Conservation (phyloP, 83 land plant species). For the Larix sibirica region DNA sequence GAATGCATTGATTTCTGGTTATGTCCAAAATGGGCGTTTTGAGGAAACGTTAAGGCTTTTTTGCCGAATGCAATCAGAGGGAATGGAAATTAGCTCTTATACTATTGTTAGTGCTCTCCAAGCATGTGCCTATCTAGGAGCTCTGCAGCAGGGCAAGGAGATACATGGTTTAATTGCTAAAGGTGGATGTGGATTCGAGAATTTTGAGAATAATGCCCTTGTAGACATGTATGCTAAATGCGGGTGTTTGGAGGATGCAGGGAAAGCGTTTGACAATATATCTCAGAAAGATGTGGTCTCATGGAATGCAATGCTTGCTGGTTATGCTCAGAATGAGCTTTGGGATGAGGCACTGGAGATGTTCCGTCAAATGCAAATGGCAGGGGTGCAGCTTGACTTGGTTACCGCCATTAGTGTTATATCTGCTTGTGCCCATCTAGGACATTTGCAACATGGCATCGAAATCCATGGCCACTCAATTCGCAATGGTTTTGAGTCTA, state of each 20-base stretch:
- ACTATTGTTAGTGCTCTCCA: constrained; percentile 52
- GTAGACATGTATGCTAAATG: constrained; percentile 60
- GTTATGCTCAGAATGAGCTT: constrained; percentile 49
- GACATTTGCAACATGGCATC: constrained; percentile 37
- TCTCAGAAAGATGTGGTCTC: constrained; percentile 41
- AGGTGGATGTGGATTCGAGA: constrained; percentile 19
- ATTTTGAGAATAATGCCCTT: constrained; percentile 56
- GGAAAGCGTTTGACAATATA: constrained; percentile 29
- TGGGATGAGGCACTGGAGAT: constrained; percentile 31
- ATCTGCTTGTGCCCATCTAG: constrained; percentile 41
- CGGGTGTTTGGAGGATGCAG: constrained; percentile 38
- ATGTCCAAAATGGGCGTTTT: constrained; percentile 60
- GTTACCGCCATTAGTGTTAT: constrained; percentile 32
- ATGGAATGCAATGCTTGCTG: constrained; percentile 60
- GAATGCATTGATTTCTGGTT: constrained; percentile 63
- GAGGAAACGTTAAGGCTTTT: constrained; percentile 46
- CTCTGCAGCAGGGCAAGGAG: constrained; percentile 37
- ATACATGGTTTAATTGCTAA: constrained; percentile 47
- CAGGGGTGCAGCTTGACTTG: constrained; percentile 36
- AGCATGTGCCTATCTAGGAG: constrained; percentile 43
- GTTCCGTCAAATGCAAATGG: constrained; percentile 27
- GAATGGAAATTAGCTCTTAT: constrained; percentile 33
- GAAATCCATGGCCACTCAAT: constrained; percentile 56
- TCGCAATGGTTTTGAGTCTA: constrained; percentile 32
- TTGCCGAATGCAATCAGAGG: constrained; percentile 27